phyloP scores from a whole-genome alignment of 2,329 filamentous ascomycete genomes.

The Microcera coccophila region DNA sequence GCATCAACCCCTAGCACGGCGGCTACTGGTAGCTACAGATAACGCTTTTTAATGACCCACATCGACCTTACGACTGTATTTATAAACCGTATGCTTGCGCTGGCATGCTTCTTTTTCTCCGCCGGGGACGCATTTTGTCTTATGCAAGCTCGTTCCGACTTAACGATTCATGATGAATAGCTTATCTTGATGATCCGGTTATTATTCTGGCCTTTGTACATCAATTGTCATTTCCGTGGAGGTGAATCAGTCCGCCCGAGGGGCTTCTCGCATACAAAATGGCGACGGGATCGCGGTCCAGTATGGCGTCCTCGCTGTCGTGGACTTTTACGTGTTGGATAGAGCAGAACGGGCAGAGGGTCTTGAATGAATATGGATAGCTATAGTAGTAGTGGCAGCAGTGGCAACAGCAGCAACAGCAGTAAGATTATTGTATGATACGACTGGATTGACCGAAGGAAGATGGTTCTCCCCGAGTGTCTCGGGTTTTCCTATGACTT shows the following conservation, averaged over 20 bases:
- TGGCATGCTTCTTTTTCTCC: constrained; percentile 29
- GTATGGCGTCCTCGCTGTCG: constrained; percentile 5
- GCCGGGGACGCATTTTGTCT: constrained; percentile 12
- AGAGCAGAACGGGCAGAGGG: not conserved
- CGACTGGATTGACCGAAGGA: constrained; percentile 12
- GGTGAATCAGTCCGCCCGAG: constrained; percentile 5
- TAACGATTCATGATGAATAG: constrained; percentile 24
- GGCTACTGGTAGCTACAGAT: constrained; percentile 44
- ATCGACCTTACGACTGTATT: constrained; percentile 27
- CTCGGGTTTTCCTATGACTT: constrained; percentile 3
- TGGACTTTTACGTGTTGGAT: not conserved
- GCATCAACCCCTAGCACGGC: constrained; percentile 35
- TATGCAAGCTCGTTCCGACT: constrained; percentile 15
- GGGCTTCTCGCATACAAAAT: constrained; percentile 13
- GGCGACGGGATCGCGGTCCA: constrained; percentile 7
- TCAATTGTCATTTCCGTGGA: too few relatives aligned
- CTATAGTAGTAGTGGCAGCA: too few relatives aligned
- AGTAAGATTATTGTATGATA: constrained; percentile 27
- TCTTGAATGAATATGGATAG: constrained; percentile 13
- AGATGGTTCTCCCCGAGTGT: constrained; percentile 14
- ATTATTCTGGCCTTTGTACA: constrained; percentile 16
- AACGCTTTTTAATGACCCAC: constrained; percentile 30
- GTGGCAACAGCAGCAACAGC: too few relatives aligned
- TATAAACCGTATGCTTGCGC: constrained; percentile 27
- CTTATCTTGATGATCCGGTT: constrained; percentile 6